Evolutionary conservation across 139 green algal species (phyloP).

Genomic region (Chlamydomonas asymmetrica): DNA sequence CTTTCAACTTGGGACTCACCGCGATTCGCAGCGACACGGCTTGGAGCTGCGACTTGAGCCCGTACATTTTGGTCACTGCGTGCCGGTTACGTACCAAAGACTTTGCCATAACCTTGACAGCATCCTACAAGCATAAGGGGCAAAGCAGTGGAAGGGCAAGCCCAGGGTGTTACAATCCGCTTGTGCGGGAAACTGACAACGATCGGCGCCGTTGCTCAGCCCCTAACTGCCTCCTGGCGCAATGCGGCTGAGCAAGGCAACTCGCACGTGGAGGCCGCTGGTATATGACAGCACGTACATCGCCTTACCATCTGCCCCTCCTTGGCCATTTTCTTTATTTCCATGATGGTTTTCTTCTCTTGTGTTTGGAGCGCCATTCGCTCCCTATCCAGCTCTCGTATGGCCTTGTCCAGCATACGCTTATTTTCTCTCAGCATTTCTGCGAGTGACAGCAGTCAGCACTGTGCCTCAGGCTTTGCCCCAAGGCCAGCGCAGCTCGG

Average conservation of each 20-base stretch:
- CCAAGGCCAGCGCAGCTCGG: no score
- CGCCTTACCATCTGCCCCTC: slow-evolving; percentile 88
- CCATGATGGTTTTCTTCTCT: slow-evolving; percentile 89
- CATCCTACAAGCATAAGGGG: no score
- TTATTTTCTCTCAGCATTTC: slow-evolving; percentile 99
- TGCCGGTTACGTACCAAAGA: slow-evolving; percentile 95
- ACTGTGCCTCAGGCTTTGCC: no score
- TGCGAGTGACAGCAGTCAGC: slow-evolving; percentile 39
- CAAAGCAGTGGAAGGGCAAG: no score
- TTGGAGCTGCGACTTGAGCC: slow-evolving; percentile 95
- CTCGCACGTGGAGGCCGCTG: no score
- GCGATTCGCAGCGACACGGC: slow-evolving; percentile 92
- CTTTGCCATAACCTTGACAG: slow-evolving; percentile 98
- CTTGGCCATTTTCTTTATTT: slow-evolving; percentile 99
- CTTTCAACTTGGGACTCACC: slow-evolving; percentile 42
- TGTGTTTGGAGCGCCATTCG: slow-evolving; percentile 64
- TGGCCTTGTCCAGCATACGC: slow-evolving; percentile 95
- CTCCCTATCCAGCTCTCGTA: slow-evolving; percentile 92
- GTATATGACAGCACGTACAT: not conserved
- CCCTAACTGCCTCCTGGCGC: no score
- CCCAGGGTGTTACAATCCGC: no score
- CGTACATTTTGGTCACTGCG: slow-evolving; percentile 97
- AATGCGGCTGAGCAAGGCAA: no score
- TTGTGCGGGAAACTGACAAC: no score
- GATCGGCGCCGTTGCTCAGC: no score